Percentiles rank a stretch among this genome's conserved stretches.
Conservation (phyloP, 2,329 filamentous ascomycete genomes). For the Byssoonygena ceratinophila region DNA sequence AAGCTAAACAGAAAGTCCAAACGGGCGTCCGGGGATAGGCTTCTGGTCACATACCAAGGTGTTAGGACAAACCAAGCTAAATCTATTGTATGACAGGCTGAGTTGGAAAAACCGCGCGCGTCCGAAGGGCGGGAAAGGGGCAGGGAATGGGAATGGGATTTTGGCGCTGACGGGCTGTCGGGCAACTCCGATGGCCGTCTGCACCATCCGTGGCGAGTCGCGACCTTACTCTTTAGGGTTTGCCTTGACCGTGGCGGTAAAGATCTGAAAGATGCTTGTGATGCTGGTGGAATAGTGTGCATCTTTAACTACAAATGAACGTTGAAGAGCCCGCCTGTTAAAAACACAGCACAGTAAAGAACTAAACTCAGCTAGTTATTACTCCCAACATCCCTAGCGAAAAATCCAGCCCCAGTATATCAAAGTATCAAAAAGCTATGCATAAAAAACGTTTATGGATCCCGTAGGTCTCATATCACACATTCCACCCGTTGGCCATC, state of each 20-base stretch:
- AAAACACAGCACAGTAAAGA: too few relatives aligned
- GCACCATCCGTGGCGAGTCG: background rate
- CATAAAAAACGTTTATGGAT: slow-evolving; percentile 1
- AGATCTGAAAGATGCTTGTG: background rate
- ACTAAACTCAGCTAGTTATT: too few relatives aligned
- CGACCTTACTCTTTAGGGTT: background rate
- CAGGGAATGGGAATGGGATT: too few relatives aligned
- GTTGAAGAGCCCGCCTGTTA: too few relatives aligned
- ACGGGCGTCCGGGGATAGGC: too few relatives aligned
- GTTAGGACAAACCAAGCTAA: background rate
- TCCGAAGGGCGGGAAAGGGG: background rate
- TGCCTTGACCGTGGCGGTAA: background rate
- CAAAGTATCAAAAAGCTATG: background rate
- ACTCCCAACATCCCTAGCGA: too few relatives aligned
- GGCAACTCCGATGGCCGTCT: slow-evolving; percentile 6
- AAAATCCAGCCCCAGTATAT: background rate
- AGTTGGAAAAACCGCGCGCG: background rate
- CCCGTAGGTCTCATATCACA: background rate
- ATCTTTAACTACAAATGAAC: too few relatives aligned
- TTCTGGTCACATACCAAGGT: too few relatives aligned
- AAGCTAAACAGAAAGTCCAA: too few relatives aligned
- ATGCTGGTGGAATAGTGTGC: too few relatives aligned
- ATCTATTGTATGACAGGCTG: background rate
- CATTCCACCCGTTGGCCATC: background rate
- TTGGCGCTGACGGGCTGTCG: background rate